These are phyloP conservation scores for Hydnum rufescens DNA, from an alignment of 768 basidiomycete species.

Conservation along the genomic window DNA sequence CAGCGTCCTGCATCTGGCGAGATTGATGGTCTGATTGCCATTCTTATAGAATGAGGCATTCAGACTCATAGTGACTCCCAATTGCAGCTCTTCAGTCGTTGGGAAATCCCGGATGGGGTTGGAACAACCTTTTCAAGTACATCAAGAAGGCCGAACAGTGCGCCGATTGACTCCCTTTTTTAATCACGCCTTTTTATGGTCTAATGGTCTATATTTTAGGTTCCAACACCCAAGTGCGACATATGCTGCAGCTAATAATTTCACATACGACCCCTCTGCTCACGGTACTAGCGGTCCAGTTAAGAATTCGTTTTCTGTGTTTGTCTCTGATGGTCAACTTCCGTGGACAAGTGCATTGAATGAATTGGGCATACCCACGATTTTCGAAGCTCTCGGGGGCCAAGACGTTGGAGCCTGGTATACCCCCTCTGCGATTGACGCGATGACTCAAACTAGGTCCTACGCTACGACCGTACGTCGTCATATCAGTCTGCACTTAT, in stretches of 20 bases:
- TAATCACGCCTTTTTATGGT: not conserved
- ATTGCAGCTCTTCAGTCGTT: not conserved
- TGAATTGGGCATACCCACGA: not conserved
- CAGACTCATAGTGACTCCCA: not conserved
- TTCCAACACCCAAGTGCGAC: not conserved
- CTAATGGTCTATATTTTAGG: not conserved
- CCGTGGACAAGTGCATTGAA: not conserved
- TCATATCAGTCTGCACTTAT: not conserved
- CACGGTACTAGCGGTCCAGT: constrained; percentile 33
- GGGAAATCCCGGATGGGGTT: constrained; percentile 21
- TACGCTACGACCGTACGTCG: constrained; percentile 17
- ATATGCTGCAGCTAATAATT: constrained; percentile 14
- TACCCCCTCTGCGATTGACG: not conserved
- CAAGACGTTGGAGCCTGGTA: not conserved
- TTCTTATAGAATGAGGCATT: constrained; percentile 12
- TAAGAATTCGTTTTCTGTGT: constrained; percentile 22
- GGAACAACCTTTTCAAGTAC: constrained; percentile 26
- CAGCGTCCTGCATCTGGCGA: not conserved
- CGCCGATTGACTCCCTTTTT: not conserved
- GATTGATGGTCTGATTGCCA: constrained; percentile 21
- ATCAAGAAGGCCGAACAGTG: constrained; percentile 19
- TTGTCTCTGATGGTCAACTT: not conserved
- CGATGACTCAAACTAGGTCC: constrained; percentile 13
- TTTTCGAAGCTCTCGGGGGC: not conserved
- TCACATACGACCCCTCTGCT: constrained; percentile 25